Conservation (phyloP, 2,329 filamentous ascomycete genomes). For the Colletotrichum tamarilloi region DNA sequence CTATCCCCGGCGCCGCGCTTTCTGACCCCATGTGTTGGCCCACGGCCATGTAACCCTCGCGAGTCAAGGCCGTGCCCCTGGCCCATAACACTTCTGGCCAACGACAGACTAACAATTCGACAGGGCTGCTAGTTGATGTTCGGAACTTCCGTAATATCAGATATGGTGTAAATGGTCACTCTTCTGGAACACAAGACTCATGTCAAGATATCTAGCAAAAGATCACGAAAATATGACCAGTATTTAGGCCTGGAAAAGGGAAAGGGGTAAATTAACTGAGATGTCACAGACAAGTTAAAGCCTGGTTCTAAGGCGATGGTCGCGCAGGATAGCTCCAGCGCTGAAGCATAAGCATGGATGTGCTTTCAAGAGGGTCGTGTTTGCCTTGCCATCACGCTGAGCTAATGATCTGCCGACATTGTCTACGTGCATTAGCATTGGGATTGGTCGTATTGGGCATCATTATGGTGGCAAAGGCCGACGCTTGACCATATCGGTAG, state of each 20-base stretch:
- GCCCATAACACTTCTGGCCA: neutral
- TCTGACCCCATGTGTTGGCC: neutral
- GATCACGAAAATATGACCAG: neutral
- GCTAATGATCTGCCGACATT: neutral
- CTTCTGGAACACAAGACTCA: neutral
- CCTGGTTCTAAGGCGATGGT: neutral
- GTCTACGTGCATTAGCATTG: neutral
- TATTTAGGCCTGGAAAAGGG: neutral
- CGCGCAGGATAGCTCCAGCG: neutral
- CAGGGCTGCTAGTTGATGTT: neutral
- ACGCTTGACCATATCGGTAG: neutral
- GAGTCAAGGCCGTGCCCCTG: conserved; percentile 6
- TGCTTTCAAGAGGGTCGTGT: neutral
- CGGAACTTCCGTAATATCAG: neutral
- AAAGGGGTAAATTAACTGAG: too few relatives aligned
- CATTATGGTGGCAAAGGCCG: neutral
- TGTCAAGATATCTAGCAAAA: neutral
- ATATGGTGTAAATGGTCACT: neutral
- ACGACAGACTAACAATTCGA: neutral
- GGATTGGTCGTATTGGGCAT: neutral
- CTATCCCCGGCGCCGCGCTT: neutral
- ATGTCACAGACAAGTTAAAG: neutral
- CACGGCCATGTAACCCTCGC: neutral
- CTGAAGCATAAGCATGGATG: neutral
- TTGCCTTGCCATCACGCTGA: neutral